Base-by-base conservation (phyloP, 176 grass and related monocot species). In the Cymbopogon citratus region DNA sequence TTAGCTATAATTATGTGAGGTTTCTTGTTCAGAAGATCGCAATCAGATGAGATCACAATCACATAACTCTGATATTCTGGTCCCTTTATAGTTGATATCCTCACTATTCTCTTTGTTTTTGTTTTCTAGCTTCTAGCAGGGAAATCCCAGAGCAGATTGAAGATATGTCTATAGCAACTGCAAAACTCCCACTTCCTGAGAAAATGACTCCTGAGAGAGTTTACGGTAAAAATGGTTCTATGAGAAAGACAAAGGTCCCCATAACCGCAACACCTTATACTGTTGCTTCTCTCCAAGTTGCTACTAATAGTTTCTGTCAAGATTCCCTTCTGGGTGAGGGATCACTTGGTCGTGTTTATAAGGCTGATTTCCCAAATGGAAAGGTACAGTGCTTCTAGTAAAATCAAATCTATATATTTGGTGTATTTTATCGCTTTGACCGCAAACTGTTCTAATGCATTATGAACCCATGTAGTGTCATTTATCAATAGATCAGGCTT, bases 281-380 rank as follows among this genome's bases (percentile, higher is more conserved):
- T 39, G 91, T 99, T 67, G 87, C 97, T 63, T 84, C 97, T 72
- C 97, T 96, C 71, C 97, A 99, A 93, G 84, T 96, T 81, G 93
- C 87, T 66, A 99, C 97, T 4, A 93, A 92, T 80, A 99, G 93
- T 78, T 99, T 99, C 90, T 91, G 85, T 75, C 97, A 99, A 92
- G 97, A 99, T 85, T 90, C 85, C 36, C 97, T 94, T 90, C 71
- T 99, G 56, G 97, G 97, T 6, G 97, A 99, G 84, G 97, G 97
- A 57, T 99, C 97, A 28, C 80, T 99, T 21, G 97, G 97, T 65
- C 93, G 97, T 49, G 97, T 99, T 73, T 99, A 99, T 85, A 99
- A 80, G 69, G 93, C 93, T 34, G 93, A 96, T 66, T 93, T 96
- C 77, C 81, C 93, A 49, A 92, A 96, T 83, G 92, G 89, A 83